These are phyloP conservation scores for Penicillium egyptiacum DNA, from an alignment of 495 filamentous ascomycete genomes.

Conservation along the genomic window DNA sequence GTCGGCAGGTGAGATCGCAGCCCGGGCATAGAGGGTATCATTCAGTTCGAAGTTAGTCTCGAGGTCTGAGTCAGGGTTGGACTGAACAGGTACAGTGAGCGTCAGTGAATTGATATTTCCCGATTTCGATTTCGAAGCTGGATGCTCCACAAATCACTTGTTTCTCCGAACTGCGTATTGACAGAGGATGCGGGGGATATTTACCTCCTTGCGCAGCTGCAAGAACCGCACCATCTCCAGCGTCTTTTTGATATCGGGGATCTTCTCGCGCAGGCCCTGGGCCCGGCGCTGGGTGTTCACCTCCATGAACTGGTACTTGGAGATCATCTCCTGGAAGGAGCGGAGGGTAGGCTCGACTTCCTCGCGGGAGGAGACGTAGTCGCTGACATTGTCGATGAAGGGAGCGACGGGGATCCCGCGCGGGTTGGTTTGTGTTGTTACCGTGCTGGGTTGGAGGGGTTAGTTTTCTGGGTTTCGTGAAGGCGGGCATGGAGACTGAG, in stretches of 20 bases:
- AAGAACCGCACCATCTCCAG: conserved; percentile 88
- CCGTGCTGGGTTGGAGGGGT: conserved; percentile 30
- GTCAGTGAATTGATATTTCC: neutral
- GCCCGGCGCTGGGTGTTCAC: conserved; percentile 81
- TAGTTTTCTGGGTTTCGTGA: conserved; percentile 12
- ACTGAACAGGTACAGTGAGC: conserved; percentile 5
- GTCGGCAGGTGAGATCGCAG: conserved; percentile 72
- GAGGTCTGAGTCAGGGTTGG: conserved; percentile 43
- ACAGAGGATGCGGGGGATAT: neutral
- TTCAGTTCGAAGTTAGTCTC: conserved; percentile 95
- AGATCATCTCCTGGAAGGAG: conserved; percentile 99
- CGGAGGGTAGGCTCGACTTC: conserved; percentile 89
- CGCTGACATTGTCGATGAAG: conserved; percentile 94
- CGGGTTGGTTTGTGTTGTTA: conserved; percentile 66
- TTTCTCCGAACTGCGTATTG: neutral
- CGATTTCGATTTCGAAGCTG: neutral
- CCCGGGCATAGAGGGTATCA: conserved; percentile 91
- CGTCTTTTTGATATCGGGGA: conserved; percentile 97
- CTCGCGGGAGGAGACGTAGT: conserved; percentile 82
- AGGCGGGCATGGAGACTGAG: neutral
- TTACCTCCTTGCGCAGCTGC: conserved; percentile 47
- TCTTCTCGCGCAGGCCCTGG: conserved; percentile 85
- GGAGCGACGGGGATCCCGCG: conserved; percentile 93
- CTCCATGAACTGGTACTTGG: conserved; percentile 99
- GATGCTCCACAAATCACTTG: neutral